Percentiles rank a stretch among this genome's conserved stretches.
Evolutionary conservation across 2,329 filamentous ascomycete genomes (phyloP).

Genomic region (Lasiodiplodia sp.): DNA sequence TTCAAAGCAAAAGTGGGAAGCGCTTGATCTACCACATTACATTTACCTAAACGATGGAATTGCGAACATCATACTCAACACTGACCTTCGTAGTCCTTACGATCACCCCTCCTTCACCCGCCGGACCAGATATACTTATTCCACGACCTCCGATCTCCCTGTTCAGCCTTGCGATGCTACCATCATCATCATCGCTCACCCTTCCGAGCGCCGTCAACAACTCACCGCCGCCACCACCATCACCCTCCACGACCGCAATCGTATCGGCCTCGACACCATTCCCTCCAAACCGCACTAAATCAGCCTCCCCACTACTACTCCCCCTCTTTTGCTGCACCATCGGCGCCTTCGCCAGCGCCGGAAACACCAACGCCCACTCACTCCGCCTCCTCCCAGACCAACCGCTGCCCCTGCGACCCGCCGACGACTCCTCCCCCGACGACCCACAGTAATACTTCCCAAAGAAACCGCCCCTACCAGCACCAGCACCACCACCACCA

Average conservation of each 20-base stretch:
- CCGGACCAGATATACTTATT: not conserved
- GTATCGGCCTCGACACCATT: not conserved
- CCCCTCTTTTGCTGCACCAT: not conserved
- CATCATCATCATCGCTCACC: not conserved
- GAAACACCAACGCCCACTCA: not conserved
- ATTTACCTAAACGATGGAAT: not conserved
- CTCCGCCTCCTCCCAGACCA: constrained; percentile 30
- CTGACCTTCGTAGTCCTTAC: constrained; percentile 23
- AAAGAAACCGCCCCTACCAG: too few relatives aligned
- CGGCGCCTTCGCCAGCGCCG: not conserved
- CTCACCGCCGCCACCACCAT: not conserved
- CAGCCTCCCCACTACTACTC: not conserved
- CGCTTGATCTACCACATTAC: not conserved
- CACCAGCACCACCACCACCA: too few relatives aligned
- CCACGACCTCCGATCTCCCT: constrained; percentile 3
- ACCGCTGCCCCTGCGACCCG: constrained; percentile 37
- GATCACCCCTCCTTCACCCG: not conserved
- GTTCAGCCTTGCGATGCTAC: not conserved
- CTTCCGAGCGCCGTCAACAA: not conserved
- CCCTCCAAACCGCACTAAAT: not conserved
- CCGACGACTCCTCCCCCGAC: too few relatives aligned
- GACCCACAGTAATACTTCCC: too few relatives aligned
- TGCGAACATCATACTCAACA: not conserved
- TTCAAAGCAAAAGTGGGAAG: not conserved
- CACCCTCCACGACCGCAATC: not conserved